Base-by-base conservation (phyloP, 2,329 filamentous ascomycete genomes). In the Cytospora piceicola region DNA sequence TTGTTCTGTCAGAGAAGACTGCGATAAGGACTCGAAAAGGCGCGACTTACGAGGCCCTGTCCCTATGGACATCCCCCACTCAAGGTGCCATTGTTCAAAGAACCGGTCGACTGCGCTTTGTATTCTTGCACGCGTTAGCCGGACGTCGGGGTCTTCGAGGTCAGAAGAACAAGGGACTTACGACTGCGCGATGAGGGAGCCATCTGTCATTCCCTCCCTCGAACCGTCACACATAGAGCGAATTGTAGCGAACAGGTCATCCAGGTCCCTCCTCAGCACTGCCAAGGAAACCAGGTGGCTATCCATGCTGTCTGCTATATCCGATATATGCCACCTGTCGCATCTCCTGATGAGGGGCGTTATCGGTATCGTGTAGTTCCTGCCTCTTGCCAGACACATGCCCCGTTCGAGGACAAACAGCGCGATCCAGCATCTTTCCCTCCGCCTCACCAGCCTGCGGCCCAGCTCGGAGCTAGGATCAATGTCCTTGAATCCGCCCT, bases 371-470 rank as follows among this genome's bases (percentile, higher is more conserved):
- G 87, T 88, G 70, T 90, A 92, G 27, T 83, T 88, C 68, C 90
- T 81, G 8, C 90, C 90, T 64, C 90, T 83, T 0, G 90, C 90
- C 8, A 92, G 76, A 56, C 89, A 91, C 72, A 91, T 89, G 80
- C 89, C 90, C 75, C 90, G 80, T 72, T 92, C 90, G 0, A 92
- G 81, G 0, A 91, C 89, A 72, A 91, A 92, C 1, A 92, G 76
- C 0, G 89, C 86, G 64, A 92, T 82, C 89, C 89, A 92, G 9
- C 86, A 86, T 67, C 90, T 80, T 74, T 92, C 90, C 56, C 90
- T 80, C 61, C 88, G 81, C 52, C 90, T 81, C 3, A 92, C 75
- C 2, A 92, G 76, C 49, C 88, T 77, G 63, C 83, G 81, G 1
- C 89, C 90, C 71, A 82, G 81, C 67, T 86, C 82, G 0, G 88